Conservation (phyloP, 2,329 filamentous ascomycete species). For the Hypoxylon sp. region DNA sequence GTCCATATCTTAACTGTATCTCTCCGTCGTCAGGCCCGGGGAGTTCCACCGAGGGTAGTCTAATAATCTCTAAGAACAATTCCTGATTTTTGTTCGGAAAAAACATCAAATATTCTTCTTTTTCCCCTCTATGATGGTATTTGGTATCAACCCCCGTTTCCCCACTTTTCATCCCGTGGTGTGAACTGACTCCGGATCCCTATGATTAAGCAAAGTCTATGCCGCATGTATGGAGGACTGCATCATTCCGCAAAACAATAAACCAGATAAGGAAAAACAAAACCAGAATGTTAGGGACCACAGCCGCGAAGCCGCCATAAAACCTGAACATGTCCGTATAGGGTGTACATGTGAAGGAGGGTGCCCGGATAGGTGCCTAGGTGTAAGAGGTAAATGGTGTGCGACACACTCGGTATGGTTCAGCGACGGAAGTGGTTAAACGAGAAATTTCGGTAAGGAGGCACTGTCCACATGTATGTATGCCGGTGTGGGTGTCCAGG, state of each 20-base stretch:
- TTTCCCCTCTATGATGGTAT: constrained; percentile 42
- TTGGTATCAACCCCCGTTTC: constrained; percentile 42
- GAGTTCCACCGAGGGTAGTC: constrained; percentile 31
- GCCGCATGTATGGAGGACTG: constrained; percentile 19
- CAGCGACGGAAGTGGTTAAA: constrained; percentile 8
- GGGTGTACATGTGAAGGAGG: constrained; percentile 25
- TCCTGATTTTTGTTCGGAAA: constrained; percentile 23
- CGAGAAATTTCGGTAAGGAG: constrained; percentile 19
- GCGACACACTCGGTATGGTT: constrained; percentile 6
- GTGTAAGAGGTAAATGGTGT: constrained; percentile 22
- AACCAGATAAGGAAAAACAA: constrained; percentile 25
- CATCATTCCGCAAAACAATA: constrained; percentile 31
- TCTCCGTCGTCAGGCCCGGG: constrained; percentile 7
- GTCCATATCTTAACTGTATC: constrained; percentile 20
- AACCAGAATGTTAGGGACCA: constrained; percentile 2
- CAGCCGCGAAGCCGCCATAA: constrained; percentile 15
- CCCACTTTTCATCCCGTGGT: constrained; percentile 28
- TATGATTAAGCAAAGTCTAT: constrained; percentile 38
- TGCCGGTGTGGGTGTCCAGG: constrained; percentile 12
- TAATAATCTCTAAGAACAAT: constrained; percentile 37
- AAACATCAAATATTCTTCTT: constrained; percentile 15
- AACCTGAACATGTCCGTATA: constrained; percentile 13
- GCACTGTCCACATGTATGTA: constrained; percentile 12
- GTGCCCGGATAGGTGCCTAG: constrained; percentile 17
- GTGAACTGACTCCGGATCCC: constrained; percentile 36